Conservation (phyloP, 2,329 filamentous ascomycete genomes). For the Fusarium coffeatum region DNA sequence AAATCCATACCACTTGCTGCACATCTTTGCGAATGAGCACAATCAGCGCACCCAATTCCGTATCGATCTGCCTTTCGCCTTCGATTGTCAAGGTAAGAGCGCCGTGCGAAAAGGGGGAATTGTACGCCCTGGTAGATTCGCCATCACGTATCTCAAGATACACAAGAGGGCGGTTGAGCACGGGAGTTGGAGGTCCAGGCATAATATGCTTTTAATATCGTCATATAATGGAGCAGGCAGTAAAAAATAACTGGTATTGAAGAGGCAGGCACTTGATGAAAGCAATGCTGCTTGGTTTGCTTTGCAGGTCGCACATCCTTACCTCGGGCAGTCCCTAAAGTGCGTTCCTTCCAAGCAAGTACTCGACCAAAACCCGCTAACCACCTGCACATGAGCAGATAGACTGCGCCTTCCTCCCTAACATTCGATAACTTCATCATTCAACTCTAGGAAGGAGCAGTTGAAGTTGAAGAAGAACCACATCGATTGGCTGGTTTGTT, state of each 20-base stretch:
- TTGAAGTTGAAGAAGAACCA: constrained; percentile 12
- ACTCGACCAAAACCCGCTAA: background rate
- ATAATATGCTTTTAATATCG: constrained; percentile 27
- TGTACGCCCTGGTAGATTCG: constrained; percentile 34
- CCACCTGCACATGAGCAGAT: background rate
- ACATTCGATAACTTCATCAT: background rate
- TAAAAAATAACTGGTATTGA: background rate
- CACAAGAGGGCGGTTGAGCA: constrained; percentile 47
- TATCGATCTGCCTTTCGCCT: constrained; percentile 34
- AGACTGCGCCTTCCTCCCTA: background rate
- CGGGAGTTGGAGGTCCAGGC: constrained; percentile 47
- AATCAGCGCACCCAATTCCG: constrained; percentile 37
- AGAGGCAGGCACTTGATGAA: background rate
- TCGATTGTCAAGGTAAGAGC: constrained; percentile 48
- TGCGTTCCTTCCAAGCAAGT: background rate
- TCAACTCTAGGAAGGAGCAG: constrained; percentile 25
- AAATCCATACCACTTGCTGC: constrained; percentile 43
- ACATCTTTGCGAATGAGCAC: constrained; percentile 44
- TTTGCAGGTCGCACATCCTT: background rate
- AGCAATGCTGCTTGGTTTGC: background rate
- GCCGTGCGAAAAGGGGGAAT: constrained; percentile 33
- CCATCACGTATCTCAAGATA: constrained; percentile 48
- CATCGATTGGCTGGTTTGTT: constrained; percentile 6
- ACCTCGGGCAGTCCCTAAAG: background rate
- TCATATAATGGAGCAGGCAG: background rate